These are phyloP conservation scores for Ophiognomonia clavigignenti-juglandacearum DNA, from an alignment of 2,329 filamentous ascomycete genomes.

Conservation along the genomic window DNA sequence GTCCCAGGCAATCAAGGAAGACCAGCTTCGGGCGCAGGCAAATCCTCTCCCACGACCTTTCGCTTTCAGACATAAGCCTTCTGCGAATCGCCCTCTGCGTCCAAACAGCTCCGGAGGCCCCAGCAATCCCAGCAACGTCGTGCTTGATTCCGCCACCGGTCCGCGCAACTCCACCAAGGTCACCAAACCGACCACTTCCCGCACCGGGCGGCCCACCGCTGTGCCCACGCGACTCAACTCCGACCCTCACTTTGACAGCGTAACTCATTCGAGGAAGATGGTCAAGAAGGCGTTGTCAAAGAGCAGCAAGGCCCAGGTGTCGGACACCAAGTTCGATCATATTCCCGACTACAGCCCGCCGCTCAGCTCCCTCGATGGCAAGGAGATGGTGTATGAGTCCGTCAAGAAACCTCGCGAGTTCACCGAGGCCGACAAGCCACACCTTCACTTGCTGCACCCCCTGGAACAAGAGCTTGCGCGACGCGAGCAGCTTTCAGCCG, in stretches of 20 bases:
- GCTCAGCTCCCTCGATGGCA: conserved; percentile 57
- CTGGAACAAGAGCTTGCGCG: conserved; percentile 75
- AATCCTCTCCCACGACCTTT: not conserved
- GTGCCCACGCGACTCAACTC: too few relatives aligned
- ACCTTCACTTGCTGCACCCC: conserved; percentile 68
- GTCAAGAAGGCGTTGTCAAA: conserved; percentile 1
- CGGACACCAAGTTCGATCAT: conserved; percentile 70
- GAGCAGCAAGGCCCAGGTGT: conserved; percentile 44
- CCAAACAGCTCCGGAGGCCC: too few relatives aligned
- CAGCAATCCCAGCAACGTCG: conserved; percentile 18
- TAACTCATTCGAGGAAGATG: too few relatives aligned
- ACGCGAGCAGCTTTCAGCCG: conserved; percentile 76
- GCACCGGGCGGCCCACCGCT: too few relatives aligned
- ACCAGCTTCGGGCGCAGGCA: conserved; percentile 35
- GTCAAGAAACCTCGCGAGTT: conserved; percentile 80
- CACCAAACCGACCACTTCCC: too few relatives aligned
- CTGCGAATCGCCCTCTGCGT: too few relatives aligned
- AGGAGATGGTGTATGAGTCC: conserved; percentile 29
- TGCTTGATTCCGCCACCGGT: not conserved
- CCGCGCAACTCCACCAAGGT: conserved; percentile 20
- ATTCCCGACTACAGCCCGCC: conserved; percentile 72
- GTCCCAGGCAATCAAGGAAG: conserved; percentile 20
- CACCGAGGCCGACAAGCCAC: conserved; percentile 76
- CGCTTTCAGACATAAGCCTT: too few relatives aligned
- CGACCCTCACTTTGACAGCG: too few relatives aligned